These are phyloP conservation scores for Pinus tabuliformis DNA, from an alignment of 75 land plant species.

Conservation along the genomic window DNA sequence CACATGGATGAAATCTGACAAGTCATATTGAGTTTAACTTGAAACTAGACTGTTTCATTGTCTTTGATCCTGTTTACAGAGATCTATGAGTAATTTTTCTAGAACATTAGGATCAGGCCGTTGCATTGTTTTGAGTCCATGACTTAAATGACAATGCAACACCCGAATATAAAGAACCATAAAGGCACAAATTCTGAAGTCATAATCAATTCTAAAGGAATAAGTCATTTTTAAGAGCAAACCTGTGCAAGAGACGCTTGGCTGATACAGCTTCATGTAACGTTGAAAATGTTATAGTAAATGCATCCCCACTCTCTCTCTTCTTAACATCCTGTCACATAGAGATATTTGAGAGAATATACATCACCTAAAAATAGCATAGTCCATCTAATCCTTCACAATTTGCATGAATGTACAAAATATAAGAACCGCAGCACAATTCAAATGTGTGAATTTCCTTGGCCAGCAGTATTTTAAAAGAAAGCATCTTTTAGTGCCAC, in stretches of 20 bases:
- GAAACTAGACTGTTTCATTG: background rate
- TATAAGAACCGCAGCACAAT: background rate
- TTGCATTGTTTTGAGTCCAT: too few relatives aligned
- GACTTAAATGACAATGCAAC: too few relatives aligned
- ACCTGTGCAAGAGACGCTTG: constrained; percentile 42
- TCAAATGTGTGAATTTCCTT: background rate
- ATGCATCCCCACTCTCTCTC: constrained; percentile 21
- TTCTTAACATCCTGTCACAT: constrained; percentile 31
- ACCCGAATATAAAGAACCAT: too few relatives aligned
- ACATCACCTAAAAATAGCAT: background rate
- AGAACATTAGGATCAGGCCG: too few relatives aligned
- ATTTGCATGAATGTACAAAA: background rate
- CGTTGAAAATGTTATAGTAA: constrained; percentile 33
- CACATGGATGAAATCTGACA: background rate
- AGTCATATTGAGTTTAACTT: background rate
- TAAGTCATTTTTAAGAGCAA: background rate
- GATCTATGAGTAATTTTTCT: too few relatives aligned
- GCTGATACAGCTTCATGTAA: constrained; percentile 38
- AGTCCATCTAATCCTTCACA: background rate
- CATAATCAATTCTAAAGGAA: constrained; percentile 1
- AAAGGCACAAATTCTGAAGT: too few relatives aligned
- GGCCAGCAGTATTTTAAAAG: background rate
- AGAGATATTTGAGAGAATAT: background rate
- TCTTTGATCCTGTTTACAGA: too few relatives aligned
- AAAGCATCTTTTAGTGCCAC: background rate